phyloP scores from a whole-genome alignment of 139 green algal species.

The Nannochloris sp. region DNA sequence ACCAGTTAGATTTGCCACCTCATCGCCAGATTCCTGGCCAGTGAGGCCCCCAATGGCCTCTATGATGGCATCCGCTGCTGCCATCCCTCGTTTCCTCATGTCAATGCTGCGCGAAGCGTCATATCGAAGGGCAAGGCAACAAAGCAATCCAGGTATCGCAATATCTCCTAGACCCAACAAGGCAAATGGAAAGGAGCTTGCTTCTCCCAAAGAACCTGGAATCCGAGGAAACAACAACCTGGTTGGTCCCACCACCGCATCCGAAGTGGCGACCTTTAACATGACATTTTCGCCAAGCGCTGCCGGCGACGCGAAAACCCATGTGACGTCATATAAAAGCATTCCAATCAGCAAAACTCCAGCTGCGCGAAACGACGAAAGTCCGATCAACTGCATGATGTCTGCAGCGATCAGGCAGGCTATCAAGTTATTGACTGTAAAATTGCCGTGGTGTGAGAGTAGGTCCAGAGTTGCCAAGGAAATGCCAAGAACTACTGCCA shows the following conservation, averaged over 20 bases:
- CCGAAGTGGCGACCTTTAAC: conserved; percentile 49
- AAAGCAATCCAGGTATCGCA: conserved; percentile 75
- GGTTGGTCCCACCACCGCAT: conserved; percentile 57
- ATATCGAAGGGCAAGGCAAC: conserved; percentile 64
- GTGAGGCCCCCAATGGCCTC: conserved; percentile 33
- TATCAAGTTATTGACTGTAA: conserved; percentile 70
- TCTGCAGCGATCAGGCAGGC: conserved; percentile 44
- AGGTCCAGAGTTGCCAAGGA: conserved; percentile 38
- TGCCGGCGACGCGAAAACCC: conserved; percentile 65
- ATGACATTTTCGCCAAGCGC: conserved; percentile 72
- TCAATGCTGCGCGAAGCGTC: conserved; percentile 56
- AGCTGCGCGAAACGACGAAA: conserved; percentile 64
- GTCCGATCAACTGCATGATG: conserved; percentile 57
- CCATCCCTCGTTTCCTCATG: conserved; percentile 41
- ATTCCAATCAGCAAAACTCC: conserved; percentile 71
- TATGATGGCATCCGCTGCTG: conserved; percentile 46
- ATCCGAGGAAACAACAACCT: conserved; percentile 76
- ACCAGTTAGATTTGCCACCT: conserved; percentile 45
- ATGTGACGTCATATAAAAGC: conserved; percentile 87
- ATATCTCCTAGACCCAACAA: conserved; percentile 86
- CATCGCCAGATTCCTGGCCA: conserved; percentile 10
- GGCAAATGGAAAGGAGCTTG: conserved; percentile 64
- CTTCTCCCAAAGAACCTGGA: conserved; percentile 29
- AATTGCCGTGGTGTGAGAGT: conserved; percentile 49
- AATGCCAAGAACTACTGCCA: conserved; percentile 27